Percentiles rank a stretch among this genome's conserved stretches.
Conservation (phyloP, 176 grass and related monocot species). For the Oryza meyeriana region DNA sequence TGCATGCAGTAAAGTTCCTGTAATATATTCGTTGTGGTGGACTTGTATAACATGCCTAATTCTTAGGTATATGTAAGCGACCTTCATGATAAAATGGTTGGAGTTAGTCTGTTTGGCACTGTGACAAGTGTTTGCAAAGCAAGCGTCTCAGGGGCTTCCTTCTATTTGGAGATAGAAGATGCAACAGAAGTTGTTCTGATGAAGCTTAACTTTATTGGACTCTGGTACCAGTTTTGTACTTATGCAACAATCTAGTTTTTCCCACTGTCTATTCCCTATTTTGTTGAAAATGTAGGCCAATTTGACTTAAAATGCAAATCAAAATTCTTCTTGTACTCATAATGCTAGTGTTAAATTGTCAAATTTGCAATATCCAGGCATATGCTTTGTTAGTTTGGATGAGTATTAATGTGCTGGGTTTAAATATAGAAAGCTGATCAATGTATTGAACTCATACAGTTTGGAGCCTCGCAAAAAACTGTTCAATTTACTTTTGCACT, state of each 20-base stretch:
- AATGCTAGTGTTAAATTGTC: neutral
- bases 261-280: neutral
- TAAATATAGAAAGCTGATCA: neutral
- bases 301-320: slow-evolving; percentile 11
- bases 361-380: neutral
- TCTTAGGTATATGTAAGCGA: slow-evolving; percentile 68
- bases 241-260: neutral
- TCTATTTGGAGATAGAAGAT: slow-evolving; percentile 78
- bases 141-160: slow-evolving; percentile 49
- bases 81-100: slow-evolving; percentile 75
- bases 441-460: neutral
- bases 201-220: slow-evolving; percentile 70
- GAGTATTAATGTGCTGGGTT: neutral
- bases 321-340: neutral
- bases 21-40: neutral
- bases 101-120: slow-evolving; percentile 76
- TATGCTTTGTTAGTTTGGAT: neutral
- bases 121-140: slow-evolving; percentile 60
- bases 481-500: neutral
- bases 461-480: neutral
- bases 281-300: neutral
- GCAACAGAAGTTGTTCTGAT: slow-evolving; percentile 56
- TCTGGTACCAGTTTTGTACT: slow-evolving; percentile 49
- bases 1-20: neutral
- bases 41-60: slow-evolving; percentile 11